Percentiles rank a stretch among this genome's conserved stretches.
Conservation (phyloP, 2,329 filamentous ascomycete species). For the Penicillium griseofulvum region DNA sequence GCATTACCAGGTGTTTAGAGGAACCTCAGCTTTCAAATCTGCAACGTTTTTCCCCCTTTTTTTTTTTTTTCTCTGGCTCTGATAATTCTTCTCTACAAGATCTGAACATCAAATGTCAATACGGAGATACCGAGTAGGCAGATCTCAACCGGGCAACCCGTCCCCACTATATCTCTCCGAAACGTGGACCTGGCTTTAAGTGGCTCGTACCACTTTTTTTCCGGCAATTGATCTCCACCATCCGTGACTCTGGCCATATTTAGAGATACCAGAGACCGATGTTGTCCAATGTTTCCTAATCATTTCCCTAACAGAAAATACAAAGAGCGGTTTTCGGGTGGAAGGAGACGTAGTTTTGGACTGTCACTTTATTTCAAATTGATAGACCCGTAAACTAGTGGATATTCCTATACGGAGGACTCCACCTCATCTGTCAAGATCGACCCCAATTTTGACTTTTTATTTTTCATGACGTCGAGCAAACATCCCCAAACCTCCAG, state of each 20-base stretch:
- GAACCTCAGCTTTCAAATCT: not conserved
- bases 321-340: not conserved
- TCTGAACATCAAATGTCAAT: not conserved
- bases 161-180: not conserved
- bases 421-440: constrained; percentile 4
- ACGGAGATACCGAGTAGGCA: not conserved
- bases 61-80: not conserved
- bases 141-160: constrained; percentile 6
- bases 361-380: not conserved
- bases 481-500: not conserved
- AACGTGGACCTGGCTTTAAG: constrained; percentile 21
- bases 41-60: not conserved
- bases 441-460: constrained; percentile 6
- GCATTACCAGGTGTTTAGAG: constrained; percentile 6
- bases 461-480: constrained; percentile 12
- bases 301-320: constrained; percentile 10
- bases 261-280: too few relatives aligned
- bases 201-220: constrained; percentile 3
- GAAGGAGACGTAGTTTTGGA: not conserved
- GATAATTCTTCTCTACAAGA: not conserved
- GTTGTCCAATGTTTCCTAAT: not conserved
- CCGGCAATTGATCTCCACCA: constrained; percentile 1
- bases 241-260: too few relatives aligned
- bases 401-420: not conserved
- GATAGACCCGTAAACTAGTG: constrained; percentile 16